phyloP scores from a whole-genome alignment of 805 yeast species.

The Pichia heedii region DNA sequence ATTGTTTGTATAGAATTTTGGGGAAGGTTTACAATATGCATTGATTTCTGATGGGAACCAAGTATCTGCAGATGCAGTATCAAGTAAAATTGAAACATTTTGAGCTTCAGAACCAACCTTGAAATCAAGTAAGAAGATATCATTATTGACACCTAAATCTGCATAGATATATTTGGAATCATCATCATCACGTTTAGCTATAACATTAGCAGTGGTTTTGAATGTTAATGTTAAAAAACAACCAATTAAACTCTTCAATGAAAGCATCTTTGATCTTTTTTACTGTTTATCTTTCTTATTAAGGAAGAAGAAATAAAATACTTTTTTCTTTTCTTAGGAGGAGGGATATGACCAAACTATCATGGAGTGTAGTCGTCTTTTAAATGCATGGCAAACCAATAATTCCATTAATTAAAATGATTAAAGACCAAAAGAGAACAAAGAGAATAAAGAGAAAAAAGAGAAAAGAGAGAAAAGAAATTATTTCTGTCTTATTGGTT shows the following conservation, averaged over 20 bases:
- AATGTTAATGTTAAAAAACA: neutral
- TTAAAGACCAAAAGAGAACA: too few species aligned
- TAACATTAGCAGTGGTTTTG: neutral
- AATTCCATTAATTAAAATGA: too few species aligned
- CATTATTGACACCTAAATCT: neutral
- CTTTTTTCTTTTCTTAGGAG: too few species aligned
- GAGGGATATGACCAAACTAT: too few species aligned
- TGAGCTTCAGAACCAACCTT: slow-evolving; percentile 47
- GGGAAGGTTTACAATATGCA: neutral
- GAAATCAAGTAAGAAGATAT: slow-evolving; percentile 18
- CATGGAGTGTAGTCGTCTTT: too few species aligned
- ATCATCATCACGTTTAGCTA: neutral
- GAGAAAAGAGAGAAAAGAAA: too few species aligned
- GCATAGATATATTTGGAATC: neutral
- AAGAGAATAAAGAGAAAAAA: too few species aligned
- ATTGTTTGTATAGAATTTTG: neutral
- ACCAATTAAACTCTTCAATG: neutral
- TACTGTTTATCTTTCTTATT: too few species aligned
- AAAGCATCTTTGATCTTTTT: neutral
- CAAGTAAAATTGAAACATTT: slow-evolving; percentile 42
- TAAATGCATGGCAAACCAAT: too few species aligned
- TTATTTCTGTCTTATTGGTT: too few species aligned
- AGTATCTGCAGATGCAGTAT: slow-evolving; percentile 61
- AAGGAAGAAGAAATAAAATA: too few species aligned
- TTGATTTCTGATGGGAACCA: slow-evolving; percentile 36